Conservation (phyloP, 2,329 filamentous ascomycete genomes). For the Elsinoe necatrix region DNA sequence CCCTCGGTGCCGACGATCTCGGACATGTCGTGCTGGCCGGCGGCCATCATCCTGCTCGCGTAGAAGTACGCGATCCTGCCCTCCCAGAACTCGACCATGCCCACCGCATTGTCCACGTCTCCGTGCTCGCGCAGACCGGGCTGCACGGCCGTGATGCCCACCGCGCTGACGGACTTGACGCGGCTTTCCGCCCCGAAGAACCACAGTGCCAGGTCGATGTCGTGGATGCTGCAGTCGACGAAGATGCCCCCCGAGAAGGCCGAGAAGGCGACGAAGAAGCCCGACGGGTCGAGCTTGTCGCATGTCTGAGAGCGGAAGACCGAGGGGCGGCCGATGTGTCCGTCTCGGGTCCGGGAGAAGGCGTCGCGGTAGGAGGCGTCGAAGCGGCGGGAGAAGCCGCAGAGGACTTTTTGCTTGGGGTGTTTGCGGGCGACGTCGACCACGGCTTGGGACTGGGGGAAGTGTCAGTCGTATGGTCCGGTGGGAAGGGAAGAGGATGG, state of each 20-base stretch:
- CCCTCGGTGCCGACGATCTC: conserved; percentile 60
- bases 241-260: conserved; percentile 60
- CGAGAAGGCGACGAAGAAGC: conserved; percentile 62
- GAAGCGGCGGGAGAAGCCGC: conserved; percentile 58
- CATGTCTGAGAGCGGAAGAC: conserved; percentile 59
- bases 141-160: conserved; percentile 52
- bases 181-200: conserved; percentile 49
- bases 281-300: conserved; percentile 56
- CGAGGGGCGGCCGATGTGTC: conserved; percentile 51
- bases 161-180: conserved; percentile 49
- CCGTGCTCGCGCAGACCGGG: conserved; percentile 49
- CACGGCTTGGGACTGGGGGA: conserved; percentile 49
- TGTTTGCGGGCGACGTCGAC: conserved; percentile 45
- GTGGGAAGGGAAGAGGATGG: background rate
- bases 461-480: conserved; percentile 7
- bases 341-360: conserved; percentile 42
- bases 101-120: conserved; percentile 56
- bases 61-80: conserved; percentile 59
- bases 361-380: conserved; percentile 58
- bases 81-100: conserved; percentile 56
- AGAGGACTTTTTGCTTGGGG: conserved; percentile 57
- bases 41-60: conserved; percentile 57
- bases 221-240: conserved; percentile 63
- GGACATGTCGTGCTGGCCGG: conserved; percentile 58
- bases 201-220: conserved; percentile 59